Evolutionary conservation across 176 grass and related monocot species (phyloP).

Genomic region (Thalia dealbata): DNA sequence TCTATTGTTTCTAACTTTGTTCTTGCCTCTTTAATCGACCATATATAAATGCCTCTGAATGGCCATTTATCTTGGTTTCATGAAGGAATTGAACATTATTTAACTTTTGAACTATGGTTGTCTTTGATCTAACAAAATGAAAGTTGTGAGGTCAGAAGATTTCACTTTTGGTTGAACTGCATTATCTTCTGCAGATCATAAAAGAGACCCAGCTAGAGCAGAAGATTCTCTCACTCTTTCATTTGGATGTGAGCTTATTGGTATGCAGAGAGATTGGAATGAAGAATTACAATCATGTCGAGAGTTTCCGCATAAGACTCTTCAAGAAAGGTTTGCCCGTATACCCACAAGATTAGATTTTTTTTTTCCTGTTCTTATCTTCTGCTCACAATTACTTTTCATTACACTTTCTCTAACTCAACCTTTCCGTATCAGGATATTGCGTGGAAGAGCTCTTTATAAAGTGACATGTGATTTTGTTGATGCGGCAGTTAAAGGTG

Average conservation of each 20-base stretch:
- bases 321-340: conserved; percentile 69
- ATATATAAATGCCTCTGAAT: no score
- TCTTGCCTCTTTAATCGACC: no score
- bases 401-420: neutral
- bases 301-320: conserved; percentile 82
- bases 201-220: conserved; percentile 73
- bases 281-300: conserved; percentile 91
- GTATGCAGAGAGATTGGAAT: conserved; percentile 99
- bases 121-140: no score
- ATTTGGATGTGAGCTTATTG: conserved; percentile 91
- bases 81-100: no score
- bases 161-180: neutral
- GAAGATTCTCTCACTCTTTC: conserved; percentile 73
- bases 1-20: no score
- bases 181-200: conserved; percentile 48
- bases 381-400: neutral
- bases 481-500: conserved; percentile 95
- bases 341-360: conserved; percentile 6
- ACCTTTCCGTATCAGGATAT: conserved; percentile 40
- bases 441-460: conserved; percentile 93
- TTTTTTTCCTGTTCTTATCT: neutral
- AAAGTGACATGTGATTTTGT: conserved; percentile 99
- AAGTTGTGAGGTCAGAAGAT: neutral
- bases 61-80: no score
- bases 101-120: no score